Conservation (phyloP, 352 stramenopile genomes). For the Pythium rishiriense region DNA sequence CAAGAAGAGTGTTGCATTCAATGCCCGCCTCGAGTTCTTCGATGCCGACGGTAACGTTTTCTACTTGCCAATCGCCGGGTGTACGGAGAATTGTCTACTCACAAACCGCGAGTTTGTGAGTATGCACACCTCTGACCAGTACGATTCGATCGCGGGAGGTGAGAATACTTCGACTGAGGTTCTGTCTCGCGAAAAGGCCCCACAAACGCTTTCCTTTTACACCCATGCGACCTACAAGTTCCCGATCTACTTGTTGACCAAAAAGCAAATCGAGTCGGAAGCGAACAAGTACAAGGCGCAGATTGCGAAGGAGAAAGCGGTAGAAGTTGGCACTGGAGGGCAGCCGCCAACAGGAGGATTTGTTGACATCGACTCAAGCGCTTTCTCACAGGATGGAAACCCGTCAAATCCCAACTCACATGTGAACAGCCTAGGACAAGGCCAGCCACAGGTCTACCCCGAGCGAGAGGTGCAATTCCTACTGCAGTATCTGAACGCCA, state of each 20-base stretch:
- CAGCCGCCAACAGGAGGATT: constrained; percentile 33
- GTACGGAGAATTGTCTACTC: constrained; percentile 91
- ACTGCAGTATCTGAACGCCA: constrained; percentile 85
- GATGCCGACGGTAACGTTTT: constrained; percentile 90
- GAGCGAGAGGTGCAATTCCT: constrained; percentile 62
- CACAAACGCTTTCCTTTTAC: constrained; percentile 23
- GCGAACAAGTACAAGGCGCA: constrained; percentile 32
- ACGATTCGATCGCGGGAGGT: neutral
- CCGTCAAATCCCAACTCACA: neutral
- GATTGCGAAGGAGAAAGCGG: constrained; percentile 16
- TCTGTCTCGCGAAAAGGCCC: neutral
- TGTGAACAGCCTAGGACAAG: neutral
- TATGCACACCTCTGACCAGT: constrained; percentile 22
- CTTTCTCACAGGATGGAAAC: constrained; percentile 7
- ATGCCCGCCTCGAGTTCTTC: constrained; percentile 91
- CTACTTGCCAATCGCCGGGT: constrained; percentile 79
- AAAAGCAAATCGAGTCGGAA: constrained; percentile 44
- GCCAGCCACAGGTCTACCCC: constrained; percentile 23
- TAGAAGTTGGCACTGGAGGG: neutral
- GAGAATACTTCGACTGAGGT: neutral
- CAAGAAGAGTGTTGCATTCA: constrained; percentile 89
- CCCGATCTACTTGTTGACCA: constrained; percentile 59
- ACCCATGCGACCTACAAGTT: constrained; percentile 53
- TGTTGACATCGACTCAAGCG: constrained; percentile 45
- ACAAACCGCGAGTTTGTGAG: constrained; percentile 90